These are phyloP conservation scores for Xerocomus spinulosus DNA, from an alignment of 768 basidiomycete genomes.

Conservation along the genomic window DNA sequence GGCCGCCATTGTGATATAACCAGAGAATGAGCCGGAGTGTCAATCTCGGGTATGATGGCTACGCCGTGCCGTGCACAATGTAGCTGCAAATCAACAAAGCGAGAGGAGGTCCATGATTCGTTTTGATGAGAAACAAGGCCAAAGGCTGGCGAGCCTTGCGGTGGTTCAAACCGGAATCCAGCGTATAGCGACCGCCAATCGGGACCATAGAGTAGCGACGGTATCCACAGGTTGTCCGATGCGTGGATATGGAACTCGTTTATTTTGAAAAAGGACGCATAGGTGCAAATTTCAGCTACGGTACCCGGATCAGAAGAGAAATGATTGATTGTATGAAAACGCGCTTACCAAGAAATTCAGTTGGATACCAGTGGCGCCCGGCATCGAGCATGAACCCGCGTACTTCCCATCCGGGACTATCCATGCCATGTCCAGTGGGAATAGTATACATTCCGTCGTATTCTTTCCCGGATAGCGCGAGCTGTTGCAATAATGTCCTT, in stretches of 20 bases:
- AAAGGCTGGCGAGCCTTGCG: conserved; percentile 28
- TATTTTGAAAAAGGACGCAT: conserved; percentile 44
- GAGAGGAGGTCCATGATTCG: conserved; percentile 36
- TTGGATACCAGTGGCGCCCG: conserved; percentile 42
- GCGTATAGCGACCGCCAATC: conserved; percentile 41
- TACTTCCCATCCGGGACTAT: conserved; percentile 42
- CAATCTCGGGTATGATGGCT: conserved; percentile 40
- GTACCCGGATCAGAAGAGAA: background rate
- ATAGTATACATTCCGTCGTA: conserved; percentile 15
- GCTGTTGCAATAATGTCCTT: conserved; percentile 40
- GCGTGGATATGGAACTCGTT: conserved; percentile 43
- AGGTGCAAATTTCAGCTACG: conserved; percentile 40
- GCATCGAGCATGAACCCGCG: conserved; percentile 45
- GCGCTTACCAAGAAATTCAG: conserved; percentile 34
- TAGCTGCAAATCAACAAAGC: conserved; percentile 33
- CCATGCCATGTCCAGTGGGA: conserved; percentile 33
- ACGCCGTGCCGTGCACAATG: conserved; percentile 37
- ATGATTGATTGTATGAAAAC: background rate
- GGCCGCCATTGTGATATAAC: conserved; percentile 45
- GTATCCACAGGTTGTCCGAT: conserved; percentile 42
- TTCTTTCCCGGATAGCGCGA: conserved; percentile 20
- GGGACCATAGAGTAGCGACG: conserved; percentile 34
- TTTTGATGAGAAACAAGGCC: conserved; percentile 37
- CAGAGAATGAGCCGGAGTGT: conserved; percentile 42
- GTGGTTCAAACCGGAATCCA: conserved; percentile 39